Evolutionary conservation across 164 flowering plant species (phyloP), one percentile per base, ranked within the genome.

Genomic region (Magnolia officinalis): DNA sequence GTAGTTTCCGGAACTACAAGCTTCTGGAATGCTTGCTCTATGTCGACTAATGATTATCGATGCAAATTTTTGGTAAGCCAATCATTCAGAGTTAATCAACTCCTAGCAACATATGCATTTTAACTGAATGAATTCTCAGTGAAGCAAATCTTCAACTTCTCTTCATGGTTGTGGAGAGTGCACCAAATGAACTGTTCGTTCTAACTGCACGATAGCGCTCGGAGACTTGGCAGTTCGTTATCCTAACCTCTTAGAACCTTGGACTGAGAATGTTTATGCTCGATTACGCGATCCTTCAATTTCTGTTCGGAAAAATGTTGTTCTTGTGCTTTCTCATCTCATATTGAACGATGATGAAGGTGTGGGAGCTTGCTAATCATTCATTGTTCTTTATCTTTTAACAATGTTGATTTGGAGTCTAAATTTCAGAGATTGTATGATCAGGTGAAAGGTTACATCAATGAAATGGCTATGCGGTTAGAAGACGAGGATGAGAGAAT

Each of bases 261-360:
- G 99, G 99, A 94, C 98, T 23, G 99, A 96, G 81, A 89, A 94
- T 80, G 89, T 94, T n/a, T 96, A 96, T 86, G 90, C 89, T 51
- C 90, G 99, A 70, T 82, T 96, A 74, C 81, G 87, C 26, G 99
- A 96, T 84, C 85, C 92, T 69, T 90, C 95, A 49, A 82, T 79
- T 71, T 84, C 96, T 82, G 99, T 94, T 74, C 79, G 99, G 79
- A 96, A 92, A 84, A 94, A 92, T 90, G 98, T 97, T 67, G 98
- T 96, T 29, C 78, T 94, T 85, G 98, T 96, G 86, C 97, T 96
- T 83, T 96, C 99, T 63, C 99, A 96, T 84, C 97, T 94, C 74
- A 96, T 96, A 76, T 78, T 96, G 77, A 96, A 96, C 85, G 98
- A 94, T 96, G 98, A 94, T 96, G 99, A 96, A 96, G 99, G 99